Evolutionary conservation across 2,329 filamentous ascomycete species (phyloP).

Genomic region (Triangularia verruculosa): DNA sequence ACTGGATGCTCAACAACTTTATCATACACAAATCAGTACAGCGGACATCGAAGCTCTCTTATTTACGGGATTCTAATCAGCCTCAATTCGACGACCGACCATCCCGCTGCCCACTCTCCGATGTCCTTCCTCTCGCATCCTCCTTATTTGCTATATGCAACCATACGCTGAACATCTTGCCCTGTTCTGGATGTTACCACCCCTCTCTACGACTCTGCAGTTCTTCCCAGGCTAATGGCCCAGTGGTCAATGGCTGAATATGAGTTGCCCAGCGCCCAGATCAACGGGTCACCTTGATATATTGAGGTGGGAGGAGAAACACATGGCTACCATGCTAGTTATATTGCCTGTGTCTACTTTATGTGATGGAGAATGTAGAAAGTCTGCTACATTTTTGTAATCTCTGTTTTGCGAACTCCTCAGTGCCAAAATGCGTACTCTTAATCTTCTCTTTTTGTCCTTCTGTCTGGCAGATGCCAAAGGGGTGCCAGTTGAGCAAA

Average conservation of each 20-base stretch:
- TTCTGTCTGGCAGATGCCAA: constrained; percentile 20
- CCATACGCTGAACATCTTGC: constrained; percentile 17
- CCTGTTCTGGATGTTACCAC: constrained; percentile 6
- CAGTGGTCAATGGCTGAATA: constrained; percentile 6
- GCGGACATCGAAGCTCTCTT: not conserved
- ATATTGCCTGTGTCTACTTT: not conserved
- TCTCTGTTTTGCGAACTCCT: not conserved
- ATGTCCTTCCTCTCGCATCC: too few relatives aligned
- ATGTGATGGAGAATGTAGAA: not conserved
- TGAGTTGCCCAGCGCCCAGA: not conserved
- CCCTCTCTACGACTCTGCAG: not conserved
- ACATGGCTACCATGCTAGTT: not conserved
- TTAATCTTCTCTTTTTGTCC: constrained; percentile 20
- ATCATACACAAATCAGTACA: not conserved
- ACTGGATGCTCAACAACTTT: not conserved
- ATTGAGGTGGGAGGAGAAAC: not conserved
- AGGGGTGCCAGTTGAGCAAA: constrained; percentile 29
- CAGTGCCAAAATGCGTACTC: constrained; percentile 12
- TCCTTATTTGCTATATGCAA: constrained; percentile 2
- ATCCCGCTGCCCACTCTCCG: not conserved
- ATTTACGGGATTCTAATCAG: not conserved
- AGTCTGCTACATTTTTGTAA: not conserved
- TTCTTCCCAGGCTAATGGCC: constrained; percentile 14
- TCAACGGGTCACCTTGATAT: not conserved
- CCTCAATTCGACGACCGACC: not conserved